These are phyloP conservation scores for Pezizomycotina sp. DNA, from an alignment of 2,329 filamentous ascomycete species.

Conservation along the genomic window DNA sequence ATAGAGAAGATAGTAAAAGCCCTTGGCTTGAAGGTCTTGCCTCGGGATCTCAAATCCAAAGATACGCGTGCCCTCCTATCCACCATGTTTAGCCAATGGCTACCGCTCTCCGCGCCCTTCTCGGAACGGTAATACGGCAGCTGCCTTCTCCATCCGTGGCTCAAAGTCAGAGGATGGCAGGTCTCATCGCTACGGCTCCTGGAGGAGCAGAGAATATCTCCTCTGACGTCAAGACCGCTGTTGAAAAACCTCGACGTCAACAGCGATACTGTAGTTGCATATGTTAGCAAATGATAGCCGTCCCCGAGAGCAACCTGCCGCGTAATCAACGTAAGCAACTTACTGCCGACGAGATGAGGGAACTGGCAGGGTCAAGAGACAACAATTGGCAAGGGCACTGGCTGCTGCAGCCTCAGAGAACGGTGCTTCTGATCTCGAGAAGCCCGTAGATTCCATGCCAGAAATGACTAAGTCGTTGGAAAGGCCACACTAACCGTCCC, in stretches of 20 bases:
- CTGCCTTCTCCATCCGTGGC: slow-evolving; percentile 68
- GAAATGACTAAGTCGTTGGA: slow-evolving; percentile 10
- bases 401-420: slow-evolving; percentile 32
- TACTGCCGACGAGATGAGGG: slow-evolving; percentile 76
- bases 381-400: slow-evolving; percentile 69
- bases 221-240: slow-evolving; percentile 54
- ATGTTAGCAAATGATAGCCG: slow-evolving; percentile 93
- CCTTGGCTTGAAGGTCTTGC: slow-evolving; percentile 62
- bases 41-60: slow-evolving; percentile 67
- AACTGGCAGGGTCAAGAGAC: slow-evolving; percentile 77
- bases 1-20: slow-evolving; percentile 93
- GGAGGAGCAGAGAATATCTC: slow-evolving; percentile 52
- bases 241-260: slow-evolving; percentile 62
- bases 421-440: slow-evolving; percentile 7
- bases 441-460: slow-evolving; percentile 4
- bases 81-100: slow-evolving; percentile 73
- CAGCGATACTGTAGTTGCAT: slow-evolving; percentile 69
- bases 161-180: slow-evolving; percentile 64
- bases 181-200: slow-evolving; percentile 62
- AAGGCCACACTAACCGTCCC: slow-evolving; percentile 7
- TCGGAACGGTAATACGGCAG: slow-evolving; percentile 88
- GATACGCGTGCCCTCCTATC: slow-evolving; percentile 73
- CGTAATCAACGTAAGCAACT: slow-evolving; percentile 69
- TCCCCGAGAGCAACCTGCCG: slow-evolving; percentile 80
- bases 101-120: slow-evolving; percentile 74